Conservation (phyloP, 192 early-diverging fungal genomes). For the Rhizophagus sp. region DNA sequence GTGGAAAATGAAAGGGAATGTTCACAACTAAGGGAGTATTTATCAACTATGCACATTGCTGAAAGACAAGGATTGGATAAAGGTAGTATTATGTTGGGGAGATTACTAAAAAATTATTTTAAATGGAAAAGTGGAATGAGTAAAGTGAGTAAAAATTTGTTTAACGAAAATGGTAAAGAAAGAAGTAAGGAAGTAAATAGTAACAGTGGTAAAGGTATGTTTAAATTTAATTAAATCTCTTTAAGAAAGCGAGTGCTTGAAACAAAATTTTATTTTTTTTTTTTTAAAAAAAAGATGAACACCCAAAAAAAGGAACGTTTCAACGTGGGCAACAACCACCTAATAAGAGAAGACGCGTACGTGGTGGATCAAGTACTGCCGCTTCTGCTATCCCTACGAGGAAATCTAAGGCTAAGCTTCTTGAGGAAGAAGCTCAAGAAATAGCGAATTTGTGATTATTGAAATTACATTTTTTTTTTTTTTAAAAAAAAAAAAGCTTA, state of each 20-base stretch:
- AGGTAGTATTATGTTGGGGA: constrained; percentile 40
- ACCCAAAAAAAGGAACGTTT: not conserved
- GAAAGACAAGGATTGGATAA: constrained; percentile 18
- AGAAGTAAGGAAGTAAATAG: not conserved
- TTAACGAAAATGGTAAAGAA: not conserved
- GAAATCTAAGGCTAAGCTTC: not conserved
- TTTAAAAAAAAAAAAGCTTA: no score
- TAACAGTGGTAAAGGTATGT: not conserved
- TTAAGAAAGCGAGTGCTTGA: not conserved
- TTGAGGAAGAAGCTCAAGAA: constrained; percentile 44
- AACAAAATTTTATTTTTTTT: no score
- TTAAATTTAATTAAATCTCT: not conserved
- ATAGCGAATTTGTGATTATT: constrained; percentile 44
- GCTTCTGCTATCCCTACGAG: constrained; percentile 23
- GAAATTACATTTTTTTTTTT: not conserved
- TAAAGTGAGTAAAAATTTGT: constrained; percentile 44
- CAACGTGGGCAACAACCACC: constrained; percentile 36
- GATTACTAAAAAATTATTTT: constrained; percentile 70
- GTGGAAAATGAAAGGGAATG: constrained; percentile 65
- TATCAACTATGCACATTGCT: constrained; percentile 37
- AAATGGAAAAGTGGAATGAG: constrained; percentile 67
- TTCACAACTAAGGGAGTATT: constrained; percentile 61
- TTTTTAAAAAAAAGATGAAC: not conserved
- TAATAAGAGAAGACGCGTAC: constrained; percentile 50
- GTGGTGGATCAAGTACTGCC: constrained; percentile 36